Base-by-base conservation (phyloP, 108 stramenopile species). In the Pseudonitzschia multiseries region DNA sequence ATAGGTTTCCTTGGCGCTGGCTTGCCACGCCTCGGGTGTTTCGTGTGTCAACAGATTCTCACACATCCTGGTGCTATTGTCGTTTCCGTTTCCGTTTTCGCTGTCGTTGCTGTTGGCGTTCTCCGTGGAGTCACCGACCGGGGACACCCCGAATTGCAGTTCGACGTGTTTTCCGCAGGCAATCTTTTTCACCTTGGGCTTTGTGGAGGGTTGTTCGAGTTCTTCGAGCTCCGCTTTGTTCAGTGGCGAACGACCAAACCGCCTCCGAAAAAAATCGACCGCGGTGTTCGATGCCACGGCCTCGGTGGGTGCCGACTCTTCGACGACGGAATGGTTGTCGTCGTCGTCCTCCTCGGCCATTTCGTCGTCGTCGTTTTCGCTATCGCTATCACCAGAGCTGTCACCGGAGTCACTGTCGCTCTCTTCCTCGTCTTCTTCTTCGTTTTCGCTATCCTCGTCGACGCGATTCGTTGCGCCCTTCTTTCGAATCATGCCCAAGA, bases 191-290 rank as follows among this genome's bases (percentile, higher is more conserved):
- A 46, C 53, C 3, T 15, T 57, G 20, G 54, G 40, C 31, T 70
- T 41, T 5, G 20, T 68, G 15, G 17, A 18, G 50, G 24, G 26
- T 27, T 48, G 44, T 48, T 57, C 52, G 36, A 26, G 50, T 6
- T 59, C 2, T 29, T 21, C n/a, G 41, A 71, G 13, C 68, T 78
- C 77, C 4, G 31, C 33, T 56, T 63, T 14, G 10, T 27, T 31
- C 1, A 76, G 50, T 65, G 74, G 68, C 22, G 29, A 79, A 50
- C 75, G 78, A 50, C 75, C 70, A 52, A 82, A 89, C 15, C 72
- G 79, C 63, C 78, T 72, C 52, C 73, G 66, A 31, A 66, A 77
- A 28, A 62, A 14, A 62, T 56, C 64, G 41, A 64, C 26, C 3
- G n/a, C 15, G 21, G 29, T 14, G 13, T 74, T 26, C 21, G 43